Evolutionary conservation across 1,284 basidiomycete species (phyloP), one percentile per base, ranked within the genome.

Genomic region (Leccinum angustisporum): DNA sequence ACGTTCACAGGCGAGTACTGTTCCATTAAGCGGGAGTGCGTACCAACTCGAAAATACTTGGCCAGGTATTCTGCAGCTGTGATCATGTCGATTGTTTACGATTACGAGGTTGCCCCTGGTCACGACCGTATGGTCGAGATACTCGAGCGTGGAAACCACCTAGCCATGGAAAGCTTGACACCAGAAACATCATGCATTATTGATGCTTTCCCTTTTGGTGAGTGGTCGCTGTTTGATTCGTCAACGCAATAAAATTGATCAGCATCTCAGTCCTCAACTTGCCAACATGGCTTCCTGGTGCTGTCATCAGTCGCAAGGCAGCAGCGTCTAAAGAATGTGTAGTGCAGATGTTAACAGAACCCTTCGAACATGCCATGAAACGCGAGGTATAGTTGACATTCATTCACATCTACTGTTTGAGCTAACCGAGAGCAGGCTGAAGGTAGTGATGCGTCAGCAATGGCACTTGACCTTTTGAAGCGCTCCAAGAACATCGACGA

Each of bases 211-310:
- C 63, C 70, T 36, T 75, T 72, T 48, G 13, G 70, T 54, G 50
- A 58, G 66, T 63, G 5, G 11, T 36, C 31, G 1, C 3, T 2
- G 5, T 46, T 38, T 34, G 10, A 50, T 48, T 1, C 4, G 11
- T 5, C 9, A 5, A 2, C 9, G 25, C 11, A 27, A 5, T 21
- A 11, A 13, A 25, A 18, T 11, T 63, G 11, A 62, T 34, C 9
- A 5, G 2, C 5, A 8, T 43, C 10, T 27, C 14, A 73, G 69
- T 72, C 10, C 64, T 72, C 31, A 61, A 38, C 27, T 40, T 71
- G n/a, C 71, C 71, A n/a, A 62, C 61, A 4, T 72, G 70, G 68
- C 63, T 72, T n/a, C 71, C 71, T 2, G 70, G 68, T 14, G 56
- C 58, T 10, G 34, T 34, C 27, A 52, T 70, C 13, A 58, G 10